Evolutionary conservation across 179 eudicot genomes (phyloP).

Genomic region (Spergularia azorica): DNA sequence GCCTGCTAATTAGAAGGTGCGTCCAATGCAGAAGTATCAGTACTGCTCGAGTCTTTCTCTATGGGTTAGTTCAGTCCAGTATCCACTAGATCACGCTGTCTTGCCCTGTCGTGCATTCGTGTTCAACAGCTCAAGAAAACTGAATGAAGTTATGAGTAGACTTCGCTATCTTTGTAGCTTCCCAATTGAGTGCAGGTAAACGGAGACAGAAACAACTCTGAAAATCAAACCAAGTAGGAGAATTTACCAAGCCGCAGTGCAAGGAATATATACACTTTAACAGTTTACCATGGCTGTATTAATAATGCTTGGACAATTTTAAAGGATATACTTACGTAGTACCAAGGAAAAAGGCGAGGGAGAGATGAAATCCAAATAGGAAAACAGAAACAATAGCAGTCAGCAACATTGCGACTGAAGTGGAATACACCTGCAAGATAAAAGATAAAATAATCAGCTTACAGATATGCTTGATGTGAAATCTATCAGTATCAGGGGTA

Average conservation of each 20-base stretch:
- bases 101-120: background rate
- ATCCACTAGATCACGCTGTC: background rate
- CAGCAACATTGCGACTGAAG: slow-evolving; percentile 97
- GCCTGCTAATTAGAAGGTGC: background rate
- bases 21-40: background rate
- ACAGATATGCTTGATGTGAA: no score
- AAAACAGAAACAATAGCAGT: slow-evolving; percentile 95
- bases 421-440: slow-evolving; percentile 81
- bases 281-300: background rate
- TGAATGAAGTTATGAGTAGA: background rate
- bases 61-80: background rate
- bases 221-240: slow-evolving; percentile 14
- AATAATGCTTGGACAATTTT: background rate
- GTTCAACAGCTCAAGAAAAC: background rate
- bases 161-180: slow-evolving; percentile 51
- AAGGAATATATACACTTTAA: background rate
- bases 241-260: background rate
- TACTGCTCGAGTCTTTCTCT: background rate
- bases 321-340: slow-evolving; percentile 63
- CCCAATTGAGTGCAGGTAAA: slow-evolving; percentile 76
- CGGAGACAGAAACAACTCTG: slow-evolving; percentile 92
- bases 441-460: no score
- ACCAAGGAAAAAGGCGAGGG: slow-evolving; percentile 97
- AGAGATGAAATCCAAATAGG: slow-evolving; percentile 85
- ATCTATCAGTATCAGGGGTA: no score